Evolutionary conservation across 2,329 filamentous ascomycete species (phyloP).

Genomic region (Lachnellula cervina): DNA sequence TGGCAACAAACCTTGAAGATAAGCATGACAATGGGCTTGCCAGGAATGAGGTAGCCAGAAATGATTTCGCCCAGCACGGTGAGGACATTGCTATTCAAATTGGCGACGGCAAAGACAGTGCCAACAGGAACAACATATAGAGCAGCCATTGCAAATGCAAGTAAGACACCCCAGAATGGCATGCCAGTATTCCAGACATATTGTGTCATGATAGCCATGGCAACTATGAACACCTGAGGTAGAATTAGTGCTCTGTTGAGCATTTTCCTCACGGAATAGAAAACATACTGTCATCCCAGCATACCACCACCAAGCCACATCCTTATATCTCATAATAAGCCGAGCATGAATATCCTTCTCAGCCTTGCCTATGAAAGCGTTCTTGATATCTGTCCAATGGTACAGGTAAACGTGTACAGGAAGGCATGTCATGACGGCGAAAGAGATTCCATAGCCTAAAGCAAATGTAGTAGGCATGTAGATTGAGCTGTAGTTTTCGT

Average conservation of each 20-base stretch:
- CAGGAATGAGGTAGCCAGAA: conserved; percentile 43
- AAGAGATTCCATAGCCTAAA: conserved; percentile 53
- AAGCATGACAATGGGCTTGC: conserved; percentile 68
- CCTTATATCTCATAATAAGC: conserved; percentile 51
- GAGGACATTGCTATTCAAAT: conserved; percentile 43
- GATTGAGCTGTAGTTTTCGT: conserved; percentile 59
- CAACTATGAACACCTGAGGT: conserved; percentile 23
- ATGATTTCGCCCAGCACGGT: conserved; percentile 45
- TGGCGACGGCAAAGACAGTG: conserved; percentile 41
- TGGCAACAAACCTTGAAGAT: conserved; percentile 51
- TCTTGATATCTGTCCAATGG: conserved; percentile 61
- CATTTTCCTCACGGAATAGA: conserved; percentile 7
- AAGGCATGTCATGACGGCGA: conserved; percentile 54
- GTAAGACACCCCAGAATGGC: conserved; percentile 26
- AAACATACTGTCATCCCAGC: conserved; percentile 27
- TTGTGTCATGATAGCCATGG: conserved; percentile 28
- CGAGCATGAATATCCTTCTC: conserved; percentile 47
- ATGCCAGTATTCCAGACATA: conserved; percentile 31
- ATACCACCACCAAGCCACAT: conserved; percentile 53
- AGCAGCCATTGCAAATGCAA: conserved; percentile 23
- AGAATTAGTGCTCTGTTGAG: neutral
- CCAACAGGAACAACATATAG: conserved; percentile 31
- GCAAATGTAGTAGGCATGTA: conserved; percentile 57
- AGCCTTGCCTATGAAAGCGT: conserved; percentile 17
- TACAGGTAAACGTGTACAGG: conserved; percentile 63